Base-by-base conservation (phyloP, 352 stramenopile species). In the Pythium rishiriense region DNA sequence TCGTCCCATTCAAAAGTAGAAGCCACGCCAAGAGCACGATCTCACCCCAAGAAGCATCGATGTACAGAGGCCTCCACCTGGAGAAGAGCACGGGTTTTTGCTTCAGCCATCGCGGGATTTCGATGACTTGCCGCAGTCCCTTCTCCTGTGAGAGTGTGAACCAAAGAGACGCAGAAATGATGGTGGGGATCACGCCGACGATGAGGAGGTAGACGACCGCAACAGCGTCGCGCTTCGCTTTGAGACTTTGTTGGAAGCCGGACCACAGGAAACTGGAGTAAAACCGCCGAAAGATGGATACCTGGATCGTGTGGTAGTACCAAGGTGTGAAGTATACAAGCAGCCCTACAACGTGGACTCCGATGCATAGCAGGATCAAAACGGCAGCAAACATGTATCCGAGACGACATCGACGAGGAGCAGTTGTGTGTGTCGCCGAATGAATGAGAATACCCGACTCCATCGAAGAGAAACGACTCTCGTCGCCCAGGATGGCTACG, bases 171-270 rank as follows among this genome's bases (percentile, higher is more conserved):
- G 26, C 35, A 5, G 63, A 54, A 3, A 73, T 8, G 4, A 63
- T 0, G 0, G 54, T 75, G 1, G 71, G 68, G 1, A 55, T 17
- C 0, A 75, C 19, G 1, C 71, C 68, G 31, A 69, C 52, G 17
- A 31, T 31, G 1, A 78, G 49, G 10, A 78, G 39, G 41, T 71
- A 78, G 21, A 71, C 63, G 19, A 73, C 70, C 1, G 68, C 68
- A n/a, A 71, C 58, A 9, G 64, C 62, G 15, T 64, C 35, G n/a
- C 57, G 53, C 9, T 61, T 73, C 50, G 56, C 64, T 45, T 48
- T 48, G 39, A 60, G 59, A 35, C 60, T 49, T 9, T 58, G 43
- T 19, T 52, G n/a, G 28, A 64, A 55, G 2, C n/a, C 45, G 1
- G 51, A 37, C 6, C 2, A 7, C 19, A 45, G 54, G 12, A 73